Percentiles rank a stretch among this genome's conserved stretches.
phyloP scores from a whole-genome alignment of 768 basidiomycete species.

The Calocera cornea region DNA sequence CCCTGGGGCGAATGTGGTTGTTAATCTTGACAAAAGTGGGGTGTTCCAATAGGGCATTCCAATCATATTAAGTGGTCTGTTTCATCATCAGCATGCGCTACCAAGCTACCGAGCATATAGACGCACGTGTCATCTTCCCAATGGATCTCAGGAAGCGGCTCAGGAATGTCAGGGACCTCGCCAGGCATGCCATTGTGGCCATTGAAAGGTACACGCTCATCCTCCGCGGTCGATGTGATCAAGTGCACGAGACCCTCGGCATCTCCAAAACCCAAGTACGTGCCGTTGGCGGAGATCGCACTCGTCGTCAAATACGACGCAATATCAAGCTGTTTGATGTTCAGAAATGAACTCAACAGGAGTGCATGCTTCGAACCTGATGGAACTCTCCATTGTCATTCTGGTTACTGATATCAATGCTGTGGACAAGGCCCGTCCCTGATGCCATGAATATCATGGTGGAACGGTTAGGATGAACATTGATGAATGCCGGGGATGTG shows the following conservation, averaged over 20 bases:
- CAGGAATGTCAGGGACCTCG: constrained; percentile 70
- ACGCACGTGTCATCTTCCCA: constrained; percentile 74
- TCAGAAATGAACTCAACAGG: not conserved
- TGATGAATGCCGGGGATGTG: constrained; percentile 74
- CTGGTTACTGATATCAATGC: constrained; percentile 66
- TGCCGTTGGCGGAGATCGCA: constrained; percentile 71
- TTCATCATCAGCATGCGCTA: not conserved
- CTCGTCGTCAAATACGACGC: constrained; percentile 63
- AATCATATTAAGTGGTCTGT: constrained; percentile 73
- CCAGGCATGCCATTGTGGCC: constrained; percentile 77
- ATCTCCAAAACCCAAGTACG: constrained; percentile 89
- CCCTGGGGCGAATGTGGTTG: constrained; percentile 25
- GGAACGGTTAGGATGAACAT: constrained; percentile 59
- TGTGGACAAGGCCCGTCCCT: constrained; percentile 67
- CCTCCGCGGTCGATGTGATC: constrained; percentile 51
- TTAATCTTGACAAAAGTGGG: constrained; percentile 55
- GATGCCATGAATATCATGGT: constrained; percentile 65
- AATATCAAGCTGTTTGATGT: constrained; percentile 20
- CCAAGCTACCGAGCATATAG: not conserved
- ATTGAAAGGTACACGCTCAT: constrained; percentile 54
- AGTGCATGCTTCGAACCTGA: constrained; percentile 38
- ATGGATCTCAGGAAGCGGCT: constrained; percentile 52
- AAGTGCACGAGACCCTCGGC: constrained; percentile 73
- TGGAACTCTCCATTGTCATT: constrained; percentile 53
- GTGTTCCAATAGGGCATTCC: constrained; percentile 76